These are phyloP conservation scores for Diaporthe longicolla DNA, from an alignment of 2,329 filamentous ascomycete species.

Conservation along the genomic window DNA sequence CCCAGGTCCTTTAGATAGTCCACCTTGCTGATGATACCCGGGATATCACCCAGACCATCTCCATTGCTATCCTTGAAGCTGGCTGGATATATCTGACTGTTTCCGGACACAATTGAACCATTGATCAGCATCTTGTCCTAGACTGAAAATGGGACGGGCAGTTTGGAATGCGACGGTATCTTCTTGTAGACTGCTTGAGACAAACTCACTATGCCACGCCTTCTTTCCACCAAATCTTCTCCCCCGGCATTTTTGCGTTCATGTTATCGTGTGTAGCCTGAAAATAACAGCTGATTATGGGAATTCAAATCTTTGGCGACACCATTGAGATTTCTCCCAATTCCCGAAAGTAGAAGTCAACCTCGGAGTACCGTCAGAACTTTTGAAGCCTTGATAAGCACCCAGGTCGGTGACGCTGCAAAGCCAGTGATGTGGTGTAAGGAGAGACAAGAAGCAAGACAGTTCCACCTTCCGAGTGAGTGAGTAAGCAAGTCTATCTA, in stretches of 20 bases:
- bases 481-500: neutral
- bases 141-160: neutral
- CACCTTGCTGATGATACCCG: conserved; percentile 66
- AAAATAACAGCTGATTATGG: neutral
- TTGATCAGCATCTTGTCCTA: neutral
- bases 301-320: neutral
- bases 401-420: neutral
- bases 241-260: conserved; percentile 1
- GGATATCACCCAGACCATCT: conserved; percentile 67
- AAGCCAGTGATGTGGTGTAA: neutral
- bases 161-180: neutral
- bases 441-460: neutral
- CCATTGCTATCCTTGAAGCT: conserved; percentile 69
- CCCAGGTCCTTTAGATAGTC: conserved; percentile 67
- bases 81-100: conserved; percentile 67
- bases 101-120: neutral
- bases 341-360: neutral
- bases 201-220: conserved; percentile 43
- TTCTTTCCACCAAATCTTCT: conserved; percentile 43
- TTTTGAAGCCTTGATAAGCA: neutral
- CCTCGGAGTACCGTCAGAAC: neutral
- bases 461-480: neutral
- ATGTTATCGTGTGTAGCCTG: neutral
- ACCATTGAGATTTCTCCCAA: neutral
- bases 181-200: neutral